Conservation (phyloP, 1,284 basidiomycete species). For the Ceratobasidium sp. region DNA sequence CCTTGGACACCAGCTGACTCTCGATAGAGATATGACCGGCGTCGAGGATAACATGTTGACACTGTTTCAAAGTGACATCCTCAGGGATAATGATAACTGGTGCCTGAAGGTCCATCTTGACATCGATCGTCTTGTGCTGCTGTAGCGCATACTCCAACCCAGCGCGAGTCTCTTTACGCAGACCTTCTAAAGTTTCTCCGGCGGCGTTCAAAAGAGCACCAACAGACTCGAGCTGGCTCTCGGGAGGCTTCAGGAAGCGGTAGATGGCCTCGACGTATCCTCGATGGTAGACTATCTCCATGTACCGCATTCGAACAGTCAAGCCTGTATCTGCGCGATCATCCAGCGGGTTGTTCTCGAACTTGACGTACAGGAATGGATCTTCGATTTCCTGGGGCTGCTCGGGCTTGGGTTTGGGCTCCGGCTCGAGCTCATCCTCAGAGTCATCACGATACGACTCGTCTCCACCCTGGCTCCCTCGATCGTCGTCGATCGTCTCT, state of each 20-base stretch:
- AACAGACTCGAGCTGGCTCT: constrained; percentile 94
- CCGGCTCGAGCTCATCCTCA: constrained; percentile 45
- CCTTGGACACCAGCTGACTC: constrained; percentile 88
- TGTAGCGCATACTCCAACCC: constrained; percentile 94
- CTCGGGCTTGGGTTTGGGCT: constrained; percentile 46
- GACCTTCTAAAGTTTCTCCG: constrained; percentile 91
- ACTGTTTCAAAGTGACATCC: constrained; percentile 77
- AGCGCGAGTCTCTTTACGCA: constrained; percentile 94
- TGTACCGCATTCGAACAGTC: constrained; percentile 90
- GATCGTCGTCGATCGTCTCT: constrained; percentile 46
- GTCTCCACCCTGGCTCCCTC: constrained; percentile 35
- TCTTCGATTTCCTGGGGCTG: constrained; percentile 48
- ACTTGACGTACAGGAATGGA: constrained; percentile 92
- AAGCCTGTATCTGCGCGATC: constrained; percentile 91
- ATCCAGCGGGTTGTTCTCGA: constrained; percentile 93
- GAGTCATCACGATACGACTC: constrained; percentile 42
- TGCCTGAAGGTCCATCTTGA: constrained; percentile 96
- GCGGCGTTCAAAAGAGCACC: constrained; percentile 89
- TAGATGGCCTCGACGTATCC: constrained; percentile 94
- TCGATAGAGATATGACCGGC: constrained; percentile 96
- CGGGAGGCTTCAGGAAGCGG: constrained; percentile 93
- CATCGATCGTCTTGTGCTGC: constrained; percentile 93
- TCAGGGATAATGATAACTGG: constrained; percentile 98
- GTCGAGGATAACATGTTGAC: constrained; percentile 91
- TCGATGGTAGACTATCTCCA: constrained; percentile 97